Base-by-base conservation (phyloP, 345 rosid species). In the Citrus glauca region DNA sequence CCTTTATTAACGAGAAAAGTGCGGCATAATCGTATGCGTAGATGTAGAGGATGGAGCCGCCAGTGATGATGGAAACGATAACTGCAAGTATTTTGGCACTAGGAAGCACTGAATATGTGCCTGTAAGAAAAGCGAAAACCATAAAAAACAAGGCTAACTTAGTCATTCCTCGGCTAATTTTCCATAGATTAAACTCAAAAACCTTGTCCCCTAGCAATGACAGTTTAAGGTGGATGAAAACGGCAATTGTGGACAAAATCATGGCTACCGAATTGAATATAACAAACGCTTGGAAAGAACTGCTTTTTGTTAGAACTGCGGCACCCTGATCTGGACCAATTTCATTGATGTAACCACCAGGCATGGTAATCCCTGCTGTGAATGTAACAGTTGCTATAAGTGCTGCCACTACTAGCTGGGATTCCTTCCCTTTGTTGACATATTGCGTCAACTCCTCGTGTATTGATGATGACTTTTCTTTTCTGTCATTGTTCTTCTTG, bases 321-420 rank as follows among this genome's bases (percentile, higher is more conserved):
- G 69, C 27, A 7, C 79, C 81, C 55, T 28, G 37, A 2, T 77
- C 42, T 27, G 32, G 40, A 5, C 76, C 56, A 2, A 38, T 55
- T 4, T 74, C 69, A 45, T 68, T 57, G 50, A 16, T 28, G 67
- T 79, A 82, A 65, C 85, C 85, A 14, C 82, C 82, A 11, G 82
- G 72, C 22, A 82, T 22, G 1, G 80, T 61, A 67, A 79, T 71
- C 5, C 59, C 82, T 19, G 80, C 78, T 6, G 78, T 74, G 25
- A 83, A 83, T 0, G 78, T 61, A 9, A 79, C 80, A 2, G 76
- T 79, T 16, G 82, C 82, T 76, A 76, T 57, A 1, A 82, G 82
- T 25, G 76, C 19, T 16, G 82, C 79, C 0, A 69, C 81, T 10
- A 74, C 9, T 2, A 82, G 19, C 30, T 73, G 45, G 8, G 56